Evolutionary conservation across 441 rosid species (phyloP), one percentile per base, ranked within the genome.

Genomic region (Isatis lusitanica): DNA sequence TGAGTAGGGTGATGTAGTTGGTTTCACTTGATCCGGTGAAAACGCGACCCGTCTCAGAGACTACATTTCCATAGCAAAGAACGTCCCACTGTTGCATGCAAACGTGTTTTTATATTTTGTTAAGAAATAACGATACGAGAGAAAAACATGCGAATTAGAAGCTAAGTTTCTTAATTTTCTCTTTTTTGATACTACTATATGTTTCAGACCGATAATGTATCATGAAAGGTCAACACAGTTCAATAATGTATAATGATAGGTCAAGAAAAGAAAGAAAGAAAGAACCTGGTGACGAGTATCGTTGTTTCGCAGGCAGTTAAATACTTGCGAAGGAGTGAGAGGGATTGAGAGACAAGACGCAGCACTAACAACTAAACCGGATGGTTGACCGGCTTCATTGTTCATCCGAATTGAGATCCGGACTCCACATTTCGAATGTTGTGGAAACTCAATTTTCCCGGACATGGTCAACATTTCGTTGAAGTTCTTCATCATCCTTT

Each of bases 341-440:
- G 96, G 88, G 73, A 92, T 70, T 81, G 88, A 75, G 6, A 90
- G 78, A 63, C 87, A 87, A 67, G 87, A 77, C 7, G 93, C 91
- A 21, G 91, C 94, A 36, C 80, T 73, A 35, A 86, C 74, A 57
- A 88, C 65, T 21, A 74, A 43, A 30, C 94, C 97, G 13, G 35
- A 4, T 0, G 86, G 87, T 69, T 83, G 85, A 21, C 92, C 94
- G 5, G 55, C 4, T 63, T 68, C 83, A 0, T 1, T 24, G 63
- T 74, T 80, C 53, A 66, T 17, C 1, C 93, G 84, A 7, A 85
- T 74, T 5, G 86, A 80, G 28, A 92, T 71, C 43, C 92, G 79
- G 39, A 90, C 86, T 33, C 91, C 93, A 38, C 84, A 77, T 39
- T 85, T 85, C 6, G 84, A 82, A 4, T 74, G 36, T 28, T 79